These are phyloP conservation scores for Aleurites moluccanus DNA, from an alignment of 441 rosid genomes.

Conservation along the genomic window DNA sequence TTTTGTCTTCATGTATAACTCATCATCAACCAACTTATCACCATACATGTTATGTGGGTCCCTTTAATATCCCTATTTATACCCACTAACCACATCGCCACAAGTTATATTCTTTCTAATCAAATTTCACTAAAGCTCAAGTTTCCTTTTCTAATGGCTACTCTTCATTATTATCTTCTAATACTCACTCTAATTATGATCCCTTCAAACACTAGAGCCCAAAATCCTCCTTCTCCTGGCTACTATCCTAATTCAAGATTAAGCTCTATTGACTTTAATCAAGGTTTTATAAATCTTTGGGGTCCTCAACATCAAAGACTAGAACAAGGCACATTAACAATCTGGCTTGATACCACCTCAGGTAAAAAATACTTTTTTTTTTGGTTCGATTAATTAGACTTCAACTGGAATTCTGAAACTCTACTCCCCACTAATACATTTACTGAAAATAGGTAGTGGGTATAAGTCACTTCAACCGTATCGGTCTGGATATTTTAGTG, in stretches of 20 bases:
- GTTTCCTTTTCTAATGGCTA: slow-evolving; percentile 33
- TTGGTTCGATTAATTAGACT: too few species aligned
- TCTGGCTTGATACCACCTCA: slow-evolving; percentile 83
- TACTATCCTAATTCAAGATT: slow-evolving; percentile 78
- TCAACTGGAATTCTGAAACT: too few species aligned
- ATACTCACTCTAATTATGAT: slow-evolving; percentile 23
- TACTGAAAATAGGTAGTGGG: slow-evolving; percentile 66
- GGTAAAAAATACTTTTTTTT: slow-evolving; percentile 34
- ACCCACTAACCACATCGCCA: slow-evolving; percentile 22
- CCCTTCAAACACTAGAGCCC: slow-evolving; percentile 43
- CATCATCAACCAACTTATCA: slow-evolving; percentile 41
- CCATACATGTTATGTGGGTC: slow-evolving; percentile 31
- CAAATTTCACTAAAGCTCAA: not conserved
- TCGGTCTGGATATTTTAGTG: slow-evolving; percentile 86
- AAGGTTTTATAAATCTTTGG: slow-evolving; percentile 79
- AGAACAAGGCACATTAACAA: slow-evolving; percentile 60
- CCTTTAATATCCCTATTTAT: slow-evolving; percentile 38
- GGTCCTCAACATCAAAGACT: slow-evolving; percentile 82
- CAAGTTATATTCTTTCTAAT: not conserved
- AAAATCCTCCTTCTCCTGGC: slow-evolving; percentile 85
- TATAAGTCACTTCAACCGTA: slow-evolving; percentile 73
- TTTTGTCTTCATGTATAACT: slow-evolving; percentile 35
- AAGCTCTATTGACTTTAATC: slow-evolving; percentile 55
- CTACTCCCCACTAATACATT: too few species aligned
- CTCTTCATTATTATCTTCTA: slow-evolving; percentile 16